Base-by-base conservation (phyloP, 352 stramenopile genomes). In the Phytopythium chamaehyphon region DNA sequence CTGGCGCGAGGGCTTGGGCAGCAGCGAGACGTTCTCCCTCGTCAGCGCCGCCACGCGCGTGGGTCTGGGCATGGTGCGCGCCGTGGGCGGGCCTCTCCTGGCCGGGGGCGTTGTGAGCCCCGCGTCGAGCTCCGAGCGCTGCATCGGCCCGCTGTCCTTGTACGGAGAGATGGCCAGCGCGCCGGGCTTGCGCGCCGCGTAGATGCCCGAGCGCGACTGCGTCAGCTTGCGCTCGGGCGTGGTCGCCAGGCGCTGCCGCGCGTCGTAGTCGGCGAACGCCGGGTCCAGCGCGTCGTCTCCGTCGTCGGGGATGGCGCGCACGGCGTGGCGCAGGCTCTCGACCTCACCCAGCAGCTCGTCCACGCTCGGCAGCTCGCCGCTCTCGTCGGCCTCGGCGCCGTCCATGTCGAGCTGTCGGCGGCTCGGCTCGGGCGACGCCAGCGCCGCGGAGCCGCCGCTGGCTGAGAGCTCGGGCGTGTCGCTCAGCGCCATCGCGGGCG, bases 1-100 rank as follows among this genome's bases (percentile, higher is more conserved):
- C 7, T 54, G 42, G 6, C 60, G 68, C 11, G 55, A 44, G 14
- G 76, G 77, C 19, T 63, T 79, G 1, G 76, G 80, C 33, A 93
- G 50, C 31, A 88, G 51, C 31, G 80, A 91, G 21, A 93, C 86
- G 51, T 93, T 93, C 49, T 90, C 83, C 38, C 73, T 70, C 0
- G 83, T 93, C 21, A 93, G 47, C 28, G 83, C 80, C 7, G 78
- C 80, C 35, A 93, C 73, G 21, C 79, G 76, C 16, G 62, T 66
- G 14, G 65, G 61, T 3, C 63, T 66, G 18, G 75, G 56, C 31
- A 77, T 44, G 38, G 59, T 68, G 33, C 51, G 55, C 42, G 61
- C 58, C 39, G 52, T 56, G 5, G 64, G 28, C 45, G 28, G 22
- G 10, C 46, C 46, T 22, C 26, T 33, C 59, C 57, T 38, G 35